Base-by-base conservation (phyloP, 108 stramenopile species). In the Epipyxis sp. region DNA sequence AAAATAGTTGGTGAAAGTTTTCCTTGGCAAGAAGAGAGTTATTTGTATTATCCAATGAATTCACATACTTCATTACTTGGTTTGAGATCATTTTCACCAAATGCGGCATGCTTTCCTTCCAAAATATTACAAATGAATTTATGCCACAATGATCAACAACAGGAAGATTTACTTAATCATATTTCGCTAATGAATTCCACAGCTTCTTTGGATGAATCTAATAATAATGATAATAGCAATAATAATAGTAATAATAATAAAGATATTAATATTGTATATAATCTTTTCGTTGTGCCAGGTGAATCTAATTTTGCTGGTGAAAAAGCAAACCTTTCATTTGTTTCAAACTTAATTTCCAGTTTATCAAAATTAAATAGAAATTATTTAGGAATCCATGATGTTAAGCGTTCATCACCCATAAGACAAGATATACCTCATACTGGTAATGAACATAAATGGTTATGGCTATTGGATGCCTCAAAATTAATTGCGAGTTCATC, bases 251-350 rank as follows among this genome's bases (percentile, higher is more conserved):
- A 6, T 50, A 50, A 50, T 13, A 20, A 13, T 6, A 50, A 50
- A 20, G 13, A 20, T 20, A 50, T 50, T 50, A 13, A 6, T 50
- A 20, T 50, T 6, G 13, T 32, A 32, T 37, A 32, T 10, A 32
- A 16, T 6, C 61, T 65, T 3, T 37, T 65, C 34, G 61, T 16
- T 25, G 6, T 65, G 6, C 25, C 61, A 32, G 61, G 61, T 25
- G 61, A 65, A 25, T 65, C 30, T 32, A 65, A 65, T 65, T 65
- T 65, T 32, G 3, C 61, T 35, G 61, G 61, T 6, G 25, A 25
- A 20, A 57, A 57, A 25, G 61, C 35, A 10, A 25, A 25, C 35
- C 61, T 65, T 16, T 3, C 20, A 13, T 35, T 35, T 32, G 30
- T 65, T 3, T n/a, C n/a, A n/a, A n/a, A n/a, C n/a, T n/a, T n/a